Evolutionary conservation across 495 filamentous ascomycete species (phyloP), one percentile per base, ranked within the genome.

Genomic region (Letharia columbiana): DNA sequence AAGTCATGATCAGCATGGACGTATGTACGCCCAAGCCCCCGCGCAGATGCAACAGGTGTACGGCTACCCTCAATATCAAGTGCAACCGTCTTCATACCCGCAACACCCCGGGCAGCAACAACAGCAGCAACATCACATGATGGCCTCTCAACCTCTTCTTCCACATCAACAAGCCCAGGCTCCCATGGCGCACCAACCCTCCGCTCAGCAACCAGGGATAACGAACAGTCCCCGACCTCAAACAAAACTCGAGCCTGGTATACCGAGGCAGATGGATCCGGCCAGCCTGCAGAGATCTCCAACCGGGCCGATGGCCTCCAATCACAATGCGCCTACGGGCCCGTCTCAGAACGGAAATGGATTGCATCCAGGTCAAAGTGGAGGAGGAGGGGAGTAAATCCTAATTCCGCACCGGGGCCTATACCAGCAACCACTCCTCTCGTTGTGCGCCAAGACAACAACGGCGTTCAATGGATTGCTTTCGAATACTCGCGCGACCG

Each of bases 381-480:
- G 77, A 13, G 67, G 71, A 49, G 73, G 76, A 33, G 80, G 83
- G 37, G 37, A 5, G 89, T 91, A 57, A 96, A 94, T 66, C 85
- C 89, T 17, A 96, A 90, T 71, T 92, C 94, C 20, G 94, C 94
- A 33, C 94, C 94, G n/a, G 94, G 94, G 15, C 94, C 94, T 1
- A 98, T 98, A 73, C 94, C 94, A n/a, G 94, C 94, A 1, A 98
- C 94, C 17, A 98, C 94, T 0, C 94, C 94, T 0, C 79, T 96
- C 7, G 93, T 98, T 10, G 94, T 98, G 47, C 82, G 93, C 67
- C 93, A 98, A 75, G 94, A 98, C 72, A 89, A 90, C 71, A 97
- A 96, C 69, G 94, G 94, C 20, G 94, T 98, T 15, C 94, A 98
- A 73, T 98, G 94, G 94, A 98, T 98, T 69, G 91, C 92, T 4